Conservation (phyloP, 305 asterid species). For the Plantago lanceolata region DNA sequence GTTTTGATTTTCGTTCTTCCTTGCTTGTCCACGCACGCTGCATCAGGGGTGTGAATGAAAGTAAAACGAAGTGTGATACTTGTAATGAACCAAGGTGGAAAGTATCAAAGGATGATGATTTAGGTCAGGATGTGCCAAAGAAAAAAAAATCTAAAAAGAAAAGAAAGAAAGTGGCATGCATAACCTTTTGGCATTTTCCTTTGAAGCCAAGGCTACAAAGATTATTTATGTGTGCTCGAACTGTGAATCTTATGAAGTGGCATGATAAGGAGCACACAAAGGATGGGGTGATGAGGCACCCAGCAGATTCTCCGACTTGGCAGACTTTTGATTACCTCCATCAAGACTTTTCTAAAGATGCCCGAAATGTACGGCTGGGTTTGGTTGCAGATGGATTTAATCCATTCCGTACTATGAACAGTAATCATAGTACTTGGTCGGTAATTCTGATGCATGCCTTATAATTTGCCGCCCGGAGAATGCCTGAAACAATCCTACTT, state of each 20-base stretch:
- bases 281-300: conserved; percentile 21
- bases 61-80: conserved; percentile 9
- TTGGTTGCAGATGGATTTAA: conserved; percentile 21
- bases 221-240: neutral
- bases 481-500: conserved; percentile 10
- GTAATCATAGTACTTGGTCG: conserved; percentile 20
- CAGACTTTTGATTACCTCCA: conserved; percentile 11
- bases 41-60: conserved; percentile 19
- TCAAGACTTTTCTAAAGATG: neutral
- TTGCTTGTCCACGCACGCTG: no score
- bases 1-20: no score
- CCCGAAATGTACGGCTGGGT: conserved; percentile 18
- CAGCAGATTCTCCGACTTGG: conserved; percentile 19
- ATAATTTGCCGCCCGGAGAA: conserved; percentile 15
- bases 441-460: conserved; percentile 17
- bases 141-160: neutral
- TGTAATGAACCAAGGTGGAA: conserved; percentile 14
- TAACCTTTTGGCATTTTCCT: conserved; percentile 3
- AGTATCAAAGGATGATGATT: neutral
- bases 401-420: conserved; percentile 18
- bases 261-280: neutral
- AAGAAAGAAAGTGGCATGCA: neutral
- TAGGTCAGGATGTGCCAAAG: neutral
- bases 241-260: conserved; percentile 1
- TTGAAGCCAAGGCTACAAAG: neutral